Evolutionary conservation across 768 basidiomycete genomes (phyloP).

Genomic region (Pulveroboletus sp.): DNA sequence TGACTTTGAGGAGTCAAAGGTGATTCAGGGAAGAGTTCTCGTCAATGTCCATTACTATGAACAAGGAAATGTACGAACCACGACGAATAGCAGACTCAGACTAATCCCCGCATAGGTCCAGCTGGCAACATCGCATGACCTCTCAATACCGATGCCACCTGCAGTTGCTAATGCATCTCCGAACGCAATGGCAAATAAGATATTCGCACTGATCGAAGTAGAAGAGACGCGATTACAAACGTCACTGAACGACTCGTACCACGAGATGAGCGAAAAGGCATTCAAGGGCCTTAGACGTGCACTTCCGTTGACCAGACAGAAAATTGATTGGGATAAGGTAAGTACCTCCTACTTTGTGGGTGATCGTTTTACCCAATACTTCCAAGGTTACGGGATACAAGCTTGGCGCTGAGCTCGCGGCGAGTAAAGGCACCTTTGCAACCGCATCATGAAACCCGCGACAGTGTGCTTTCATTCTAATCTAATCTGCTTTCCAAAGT

Average conservation of each 20-base stretch:
- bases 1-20: slow-evolving; percentile 52
- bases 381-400: slow-evolving; percentile 57
- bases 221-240: slow-evolving; percentile 80
- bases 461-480: not conserved
- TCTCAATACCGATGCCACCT: slow-evolving; percentile 60
- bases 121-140: slow-evolving; percentile 68
- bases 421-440: slow-evolving; percentile 54
- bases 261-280: slow-evolving; percentile 87
- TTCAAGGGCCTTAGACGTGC: slow-evolving; percentile 90
- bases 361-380: not conserved
- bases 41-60: slow-evolving; percentile 97
- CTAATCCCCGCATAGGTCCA: slow-evolving; percentile 61
- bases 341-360: slow-evolving; percentile 2
- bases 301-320: slow-evolving; percentile 86
- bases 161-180: slow-evolving; percentile 51
- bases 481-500: not conserved
- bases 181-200: slow-evolving; percentile 54
- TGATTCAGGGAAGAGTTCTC: slow-evolving; percentile 66
- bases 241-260: slow-evolving; percentile 76
- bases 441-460: slow-evolving; percentile 18
- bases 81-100: not conserved
- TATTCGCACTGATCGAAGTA: slow-evolving; percentile 74
- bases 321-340: slow-evolving; percentile 95
- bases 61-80: slow-evolving; percentile 76
- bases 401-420: slow-evolving; percentile 69